Evolutionary conservation across 345 rosid species (phyloP), one percentile per base, ranked within the genome.

Genomic region (Mangifera indica): DNA sequence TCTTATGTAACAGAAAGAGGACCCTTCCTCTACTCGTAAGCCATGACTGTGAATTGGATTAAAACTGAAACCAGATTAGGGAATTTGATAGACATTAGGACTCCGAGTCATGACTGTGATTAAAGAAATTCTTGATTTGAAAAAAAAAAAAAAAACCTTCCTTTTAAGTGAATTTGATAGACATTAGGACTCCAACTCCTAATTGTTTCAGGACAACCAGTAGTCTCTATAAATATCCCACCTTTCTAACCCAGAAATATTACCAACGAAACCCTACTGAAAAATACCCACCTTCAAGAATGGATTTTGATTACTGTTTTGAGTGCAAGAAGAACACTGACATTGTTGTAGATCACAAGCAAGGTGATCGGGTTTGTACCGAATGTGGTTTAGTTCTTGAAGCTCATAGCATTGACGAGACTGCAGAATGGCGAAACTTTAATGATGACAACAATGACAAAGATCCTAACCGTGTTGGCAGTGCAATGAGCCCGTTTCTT

Each of bases 391-490:
- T 72, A 14, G 58, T 77, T 62, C 63, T 76, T 14, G 72, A 60
- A 20, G 18, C 54, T 45, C 7, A 10, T 7, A 7, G 4, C 42
- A 21, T 72, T 29, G 55, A 60, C 4, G 80, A 72, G 21, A 15
- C 17, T 22, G 8, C 13, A 2, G 76, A 72, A 25, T 66, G 80
- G 72, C 15, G 80, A 29, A 52, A 61, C 29, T 71, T 76, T 44
- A 2, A 21, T 3, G 73, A 71, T 37, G 72, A 76, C 8, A 62
- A 63, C 61, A 54, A 73, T 18, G 66, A 72, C 21, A 61, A 20
- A 15, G 76, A 72, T 24, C 81, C 63, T 5, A 73, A 60, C 53
- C 77, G 71, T 8, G 77, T 62, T 21, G 77, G 77, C 8, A 5
- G 44, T 0, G 10, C 14, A 0, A 0, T 21, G 1, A 37, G 49